Evolutionary conservation across 768 basidiomycete species (phyloP), one percentile per base, ranked within the genome.

Genomic region (Candolleomyces eurysporus): DNA sequence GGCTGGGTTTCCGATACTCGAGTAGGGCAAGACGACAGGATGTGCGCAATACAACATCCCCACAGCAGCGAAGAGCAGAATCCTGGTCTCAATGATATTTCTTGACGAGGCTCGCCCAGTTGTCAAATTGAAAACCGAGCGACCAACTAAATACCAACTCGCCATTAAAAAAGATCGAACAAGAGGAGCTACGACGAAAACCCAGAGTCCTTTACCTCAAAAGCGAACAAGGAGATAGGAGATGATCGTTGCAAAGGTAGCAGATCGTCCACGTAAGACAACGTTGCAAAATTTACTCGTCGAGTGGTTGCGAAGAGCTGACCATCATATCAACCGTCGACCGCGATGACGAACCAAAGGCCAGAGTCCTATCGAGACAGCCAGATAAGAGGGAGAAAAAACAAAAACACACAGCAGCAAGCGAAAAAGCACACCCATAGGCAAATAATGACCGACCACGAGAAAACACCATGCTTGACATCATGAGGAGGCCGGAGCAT

Each of bases 401-500:
- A 31, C 14, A 59, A 76, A 54, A 67, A 78, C 77, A 60, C 66
- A 73, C n/a, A n/a, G n/a, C n/a, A 19, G 69, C 58, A 11, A 78
- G 66, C 48, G 66, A 73, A 2, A 70, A 72, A 4, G 63, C 63
- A 31, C 75, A 63, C 8, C 76, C 78, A 58, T 76, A 76, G 1
- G 72, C 67, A 17, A 77, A 75, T 64, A 49, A 78, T 75, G 17
- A 78, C 65, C 14, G 74, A 70, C 74, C 73, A 75, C 8, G 74
- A 70, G 58, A 79, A 78, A 32, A 78, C 68, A 61, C 78, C 76
- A 16, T 69, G 68, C 57, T 74, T 75, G 26, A 72, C 63, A 4
- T 70, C 68, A 62, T 78, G 77, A 0, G 84, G 82, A 0, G 77
- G 78, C 57, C 72, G 71, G 48, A 70, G 73, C 83, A 86, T 84